Evolutionary conservation across 2,329 filamentous ascomycete species (phyloP).

Genomic region (Fusarium multiceps): DNA sequence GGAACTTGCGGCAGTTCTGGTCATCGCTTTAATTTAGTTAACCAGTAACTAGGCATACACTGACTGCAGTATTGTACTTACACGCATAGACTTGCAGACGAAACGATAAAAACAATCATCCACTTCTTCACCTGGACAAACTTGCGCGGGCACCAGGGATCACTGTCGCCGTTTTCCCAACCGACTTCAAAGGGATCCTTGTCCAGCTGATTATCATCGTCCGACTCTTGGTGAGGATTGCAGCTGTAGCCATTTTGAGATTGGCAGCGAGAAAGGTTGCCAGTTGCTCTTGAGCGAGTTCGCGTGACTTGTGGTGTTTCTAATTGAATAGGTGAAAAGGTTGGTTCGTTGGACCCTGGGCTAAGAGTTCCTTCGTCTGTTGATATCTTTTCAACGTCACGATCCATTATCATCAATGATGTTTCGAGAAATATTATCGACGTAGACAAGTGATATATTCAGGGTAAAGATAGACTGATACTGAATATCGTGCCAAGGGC

Average conservation of each 20-base stretch:
- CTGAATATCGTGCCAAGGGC: not conserved
- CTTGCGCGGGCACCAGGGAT: constrained; percentile 79
- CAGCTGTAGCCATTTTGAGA: constrained; percentile 61
- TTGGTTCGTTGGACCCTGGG: not conserved
- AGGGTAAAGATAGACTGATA: not conserved
- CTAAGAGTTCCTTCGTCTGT: constrained; percentile 16
- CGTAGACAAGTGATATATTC: not conserved
- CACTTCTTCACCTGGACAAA: constrained; percentile 77
- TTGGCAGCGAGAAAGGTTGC: constrained; percentile 43
- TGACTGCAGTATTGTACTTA: constrained; percentile 61
- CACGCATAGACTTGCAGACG: constrained; percentile 82
- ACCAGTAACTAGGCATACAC: not conserved
- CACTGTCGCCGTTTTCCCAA: constrained; percentile 78
- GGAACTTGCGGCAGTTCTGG: constrained; percentile 84
- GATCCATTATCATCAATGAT: constrained; percentile 32
- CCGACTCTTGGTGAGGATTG: constrained; percentile 38
- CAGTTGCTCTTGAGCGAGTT: constrained; percentile 20
- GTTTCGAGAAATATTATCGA: not conserved
- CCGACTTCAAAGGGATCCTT: constrained; percentile 72
- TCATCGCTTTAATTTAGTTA: not conserved
- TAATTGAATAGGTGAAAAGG: constrained; percentile 30
- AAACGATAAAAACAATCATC: constrained; percentile 81
- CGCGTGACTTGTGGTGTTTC: constrained; percentile 3
- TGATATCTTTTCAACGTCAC: constrained; percentile 44
- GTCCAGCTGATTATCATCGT: constrained; percentile 30